These are phyloP conservation scores for Oryza meridionalis DNA, from an alignment of 176 grass and related monocot species.

Conservation along the genomic window DNA sequence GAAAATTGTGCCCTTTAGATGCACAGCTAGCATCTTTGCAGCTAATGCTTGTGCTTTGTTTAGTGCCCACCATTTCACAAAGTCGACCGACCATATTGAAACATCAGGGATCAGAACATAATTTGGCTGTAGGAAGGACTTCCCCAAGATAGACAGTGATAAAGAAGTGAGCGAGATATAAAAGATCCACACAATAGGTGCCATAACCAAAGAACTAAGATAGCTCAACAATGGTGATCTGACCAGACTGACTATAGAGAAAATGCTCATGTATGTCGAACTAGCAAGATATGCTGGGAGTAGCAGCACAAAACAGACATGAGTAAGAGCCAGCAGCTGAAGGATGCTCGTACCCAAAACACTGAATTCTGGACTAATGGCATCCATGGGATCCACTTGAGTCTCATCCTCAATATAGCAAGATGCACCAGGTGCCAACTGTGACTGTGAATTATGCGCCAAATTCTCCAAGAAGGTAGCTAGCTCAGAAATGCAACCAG, in stretches of 20 bases:
- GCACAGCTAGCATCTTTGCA: slow-evolving; percentile 63
- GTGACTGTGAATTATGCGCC: slow-evolving; percentile 45
- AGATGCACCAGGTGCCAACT: slow-evolving; percentile 26
- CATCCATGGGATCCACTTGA: slow-evolving; percentile 23
- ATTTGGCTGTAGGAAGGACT: slow-evolving; percentile 69
- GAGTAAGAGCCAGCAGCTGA: slow-evolving; percentile 58
- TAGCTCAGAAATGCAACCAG: slow-evolving; percentile 66
- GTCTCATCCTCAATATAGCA: slow-evolving; percentile 39
- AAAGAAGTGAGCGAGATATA: slow-evolving; percentile 62
- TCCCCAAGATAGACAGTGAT: slow-evolving; percentile 63
- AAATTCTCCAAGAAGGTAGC: slow-evolving; percentile 65
- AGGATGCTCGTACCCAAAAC: slow-evolving; percentile 51
- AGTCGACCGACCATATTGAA: slow-evolving; percentile 70
- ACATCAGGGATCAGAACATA: slow-evolving; percentile 67
- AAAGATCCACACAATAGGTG: slow-evolving; percentile 70
- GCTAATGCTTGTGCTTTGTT: slow-evolving; percentile 65
- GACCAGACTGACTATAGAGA: slow-evolving; percentile 36
- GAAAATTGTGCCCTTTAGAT: slow-evolving; percentile 70
- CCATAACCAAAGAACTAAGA: slow-evolving; percentile 54
- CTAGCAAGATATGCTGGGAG: slow-evolving; percentile 65
- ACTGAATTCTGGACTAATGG: slow-evolving; percentile 27
- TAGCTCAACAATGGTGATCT: slow-evolving; percentile 46
- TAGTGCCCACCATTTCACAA: slow-evolving; percentile 83
- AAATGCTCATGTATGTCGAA: slow-evolving; percentile 42
- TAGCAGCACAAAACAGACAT: slow-evolving; percentile 64